A percentile compares a stretch with the other conserved stretches of the same genome.
Conservation (phyloP, 202 grass and related monocot species). For the Hordeum pubiflorum region DNA sequence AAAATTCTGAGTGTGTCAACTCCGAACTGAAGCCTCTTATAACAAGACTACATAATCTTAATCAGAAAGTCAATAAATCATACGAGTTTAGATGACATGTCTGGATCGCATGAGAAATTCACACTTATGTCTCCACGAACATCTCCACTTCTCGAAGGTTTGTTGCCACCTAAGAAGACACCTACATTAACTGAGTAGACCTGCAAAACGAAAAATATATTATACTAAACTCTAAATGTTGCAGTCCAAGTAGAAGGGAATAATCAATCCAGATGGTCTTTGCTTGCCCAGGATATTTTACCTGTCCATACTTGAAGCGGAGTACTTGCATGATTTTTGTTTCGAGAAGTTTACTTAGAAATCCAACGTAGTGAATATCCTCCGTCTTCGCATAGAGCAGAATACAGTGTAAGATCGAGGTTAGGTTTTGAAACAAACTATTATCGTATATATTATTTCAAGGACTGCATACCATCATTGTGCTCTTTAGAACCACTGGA, state of each 20-base stretch:
- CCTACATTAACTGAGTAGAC: slow-evolving; percentile 92
- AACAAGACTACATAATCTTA: slow-evolving; percentile 1
- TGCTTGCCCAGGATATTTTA: slow-evolving; percentile 25
- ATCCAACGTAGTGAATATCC: slow-evolving; percentile 96
- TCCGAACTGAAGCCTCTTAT: slow-evolving; percentile 14
- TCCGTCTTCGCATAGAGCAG: slow-evolving; percentile 48
- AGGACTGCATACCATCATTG: slow-evolving; percentile 58
- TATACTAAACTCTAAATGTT: slow-evolving; percentile 25
- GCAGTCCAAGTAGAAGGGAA: slow-evolving; percentile 13
- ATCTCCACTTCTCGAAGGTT: slow-evolving; percentile 91
- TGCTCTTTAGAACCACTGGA: slow-evolving; percentile 75
- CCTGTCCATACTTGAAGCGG: slow-evolving; percentile 98
- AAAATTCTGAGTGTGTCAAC: slow-evolving; percentile 25
- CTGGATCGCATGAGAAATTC: slow-evolving; percentile 96
- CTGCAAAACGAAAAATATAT: slow-evolving; percentile 35
- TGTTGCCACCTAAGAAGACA: slow-evolving; percentile 97
- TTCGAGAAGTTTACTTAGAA: slow-evolving; percentile 97
- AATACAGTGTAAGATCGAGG: slow-evolving; percentile 4
- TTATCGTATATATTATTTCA: slow-evolving; percentile 11
- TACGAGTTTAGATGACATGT: slow-evolving; percentile 89
- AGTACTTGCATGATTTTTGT: slow-evolving; percentile 99
- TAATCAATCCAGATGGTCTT: not conserved
- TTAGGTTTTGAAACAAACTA: not conserved
- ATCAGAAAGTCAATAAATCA: slow-evolving; percentile 2
- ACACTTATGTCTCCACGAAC: slow-evolving; percentile 91